Percentiles rank a stretch among this genome's conserved stretches.
Evolutionary conservation across 495 filamentous ascomycete genomes (phyloP).

Genomic region (Hyaloscypha hepaticicola): DNA sequence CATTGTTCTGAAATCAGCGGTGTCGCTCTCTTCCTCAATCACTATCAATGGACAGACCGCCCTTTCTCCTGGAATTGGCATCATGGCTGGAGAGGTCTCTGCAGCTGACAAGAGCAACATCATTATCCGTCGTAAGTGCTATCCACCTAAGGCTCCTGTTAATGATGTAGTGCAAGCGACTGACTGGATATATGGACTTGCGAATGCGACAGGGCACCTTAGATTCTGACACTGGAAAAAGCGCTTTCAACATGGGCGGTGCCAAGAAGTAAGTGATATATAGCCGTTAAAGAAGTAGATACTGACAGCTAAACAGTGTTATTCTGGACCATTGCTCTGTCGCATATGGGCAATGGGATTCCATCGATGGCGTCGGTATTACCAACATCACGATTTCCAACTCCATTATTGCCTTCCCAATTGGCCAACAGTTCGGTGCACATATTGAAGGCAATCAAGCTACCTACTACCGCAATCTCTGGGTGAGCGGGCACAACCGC

Average conservation of each 20-base stretch:
- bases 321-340: conserved; percentile 43
- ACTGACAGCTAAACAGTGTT: conserved; percentile 30
- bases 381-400: conserved; percentile 43
- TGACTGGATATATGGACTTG: conserved; percentile 22
- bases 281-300: too few species aligned
- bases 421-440: conserved; percentile 39
- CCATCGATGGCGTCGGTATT: conserved; percentile 38
- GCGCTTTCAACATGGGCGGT: conserved; percentile 39
- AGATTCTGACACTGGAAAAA: conserved; percentile 39
- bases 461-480: conserved; percentile 39
- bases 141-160: too few species aligned
- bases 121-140: conserved; percentile 35
- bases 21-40: conserved; percentile 37
- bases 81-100: conserved; percentile 39
- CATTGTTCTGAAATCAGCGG: conserved; percentile 34
- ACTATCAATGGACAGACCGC: conserved; percentile 45
- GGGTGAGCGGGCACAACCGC: conserved; percentile 32
- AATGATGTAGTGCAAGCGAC: too few species aligned
- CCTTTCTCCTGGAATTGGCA: conserved; percentile 37
- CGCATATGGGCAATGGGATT: conserved; percentile 39
- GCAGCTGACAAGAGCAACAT: conserved; percentile 37
- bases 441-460: conserved; percentile 33
- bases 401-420: conserved; percentile 40
- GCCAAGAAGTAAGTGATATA: conserved; percentile 14
- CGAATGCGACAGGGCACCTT: conserved; percentile 40